Evolutionary conservation across 208 protist species (phyloP), one percentile per base, ranked within the genome.

Genomic region (Acanthamoeba castellanii): DNA sequence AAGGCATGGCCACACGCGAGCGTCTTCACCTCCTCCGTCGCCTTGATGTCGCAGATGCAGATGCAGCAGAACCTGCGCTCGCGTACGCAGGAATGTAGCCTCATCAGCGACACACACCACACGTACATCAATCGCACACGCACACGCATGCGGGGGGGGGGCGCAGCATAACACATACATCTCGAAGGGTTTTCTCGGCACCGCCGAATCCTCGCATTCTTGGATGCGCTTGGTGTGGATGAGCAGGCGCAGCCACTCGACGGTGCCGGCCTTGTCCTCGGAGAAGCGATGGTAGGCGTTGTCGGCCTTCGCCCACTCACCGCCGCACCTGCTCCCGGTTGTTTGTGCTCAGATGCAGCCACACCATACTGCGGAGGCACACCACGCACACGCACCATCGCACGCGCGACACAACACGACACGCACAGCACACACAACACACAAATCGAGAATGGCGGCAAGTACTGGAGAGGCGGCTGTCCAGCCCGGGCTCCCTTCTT

Each of bases 61-160:
- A 81, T 37, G 72, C 72, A 22, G 22, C 72, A 81, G 72, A 81
- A 81, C 72, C 72, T 81, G 72, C 16, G 14, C 37, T 42, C 37
- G 66, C 3, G 52, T 57, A 2, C 0, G 52, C 11, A 18, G 1
- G 52, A 57, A 18, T 18, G 14, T 1, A 18, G 18, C 14, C 14
- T 20, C 52, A 57, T 13, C 52, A 57, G 14, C 52, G 52, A 20
- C 52, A 13, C 4, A 4, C 52, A 57, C 52, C 11, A 2, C 52
- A 18, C 66, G 18, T 3, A n/a, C 66, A 72, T 34, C 22, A 27
- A 72, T 11, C 66, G n/a, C n/a, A n/a, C n/a, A n/a, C n/a, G n/a
- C n/a, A 42, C 37, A 42, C 37, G 5, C 37, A 1, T n/a, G n/a
- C n/a, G n/a, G n/a, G n/a, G n/a, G n/a, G 11, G 52, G 6, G 2